These are phyloP conservation scores for Tephrocybe rancida DNA, from an alignment of 768 basidiomycete genomes.

Conservation along the genomic window DNA sequence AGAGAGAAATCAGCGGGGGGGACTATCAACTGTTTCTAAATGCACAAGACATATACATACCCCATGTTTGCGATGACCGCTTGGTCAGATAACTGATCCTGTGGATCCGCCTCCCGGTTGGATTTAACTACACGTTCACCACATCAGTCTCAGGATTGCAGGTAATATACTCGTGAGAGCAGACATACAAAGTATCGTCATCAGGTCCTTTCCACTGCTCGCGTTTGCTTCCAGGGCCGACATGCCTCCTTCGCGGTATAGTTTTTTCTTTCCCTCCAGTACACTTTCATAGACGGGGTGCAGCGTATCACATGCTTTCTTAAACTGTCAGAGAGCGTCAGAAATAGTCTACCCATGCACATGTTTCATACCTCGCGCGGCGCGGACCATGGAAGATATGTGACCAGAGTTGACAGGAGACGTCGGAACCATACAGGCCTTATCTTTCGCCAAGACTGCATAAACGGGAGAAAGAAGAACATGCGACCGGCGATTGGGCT, in stretches of 20 bases:
- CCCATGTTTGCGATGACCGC: conserved; percentile 31
- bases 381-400: conserved; percentile 24
- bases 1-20: not conserved
- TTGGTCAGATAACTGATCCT: conserved; percentile 28
- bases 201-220: conserved; percentile 22
- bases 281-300: conserved; percentile 22
- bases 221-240: conserved; percentile 20
- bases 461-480: conserved; percentile 25
- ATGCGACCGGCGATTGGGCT: conserved; percentile 24
- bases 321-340: no score
- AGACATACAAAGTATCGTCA: conserved; percentile 24
- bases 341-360: not conserved
- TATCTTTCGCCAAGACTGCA: conserved; percentile 24
- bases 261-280: conserved; percentile 17
- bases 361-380: conserved; percentile 20
- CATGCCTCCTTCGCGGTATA: conserved; percentile 19
- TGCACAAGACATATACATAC: conserved; percentile 11
- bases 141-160: not conserved
- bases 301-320: conserved; percentile 21
- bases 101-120: conserved; percentile 28
- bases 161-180: not conserved
- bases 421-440: conserved; percentile 24
- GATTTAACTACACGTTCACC: conserved; percentile 25
- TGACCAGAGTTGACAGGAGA: conserved; percentile 13
- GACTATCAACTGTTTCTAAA: not conserved